Percentiles rank a stretch among this genome's conserved stretches.
These are phyloP conservation scores for Aspergillus jensenii DNA, from an alignment of 2,329 filamentous ascomycete genomes.

Conservation along the genomic window DNA sequence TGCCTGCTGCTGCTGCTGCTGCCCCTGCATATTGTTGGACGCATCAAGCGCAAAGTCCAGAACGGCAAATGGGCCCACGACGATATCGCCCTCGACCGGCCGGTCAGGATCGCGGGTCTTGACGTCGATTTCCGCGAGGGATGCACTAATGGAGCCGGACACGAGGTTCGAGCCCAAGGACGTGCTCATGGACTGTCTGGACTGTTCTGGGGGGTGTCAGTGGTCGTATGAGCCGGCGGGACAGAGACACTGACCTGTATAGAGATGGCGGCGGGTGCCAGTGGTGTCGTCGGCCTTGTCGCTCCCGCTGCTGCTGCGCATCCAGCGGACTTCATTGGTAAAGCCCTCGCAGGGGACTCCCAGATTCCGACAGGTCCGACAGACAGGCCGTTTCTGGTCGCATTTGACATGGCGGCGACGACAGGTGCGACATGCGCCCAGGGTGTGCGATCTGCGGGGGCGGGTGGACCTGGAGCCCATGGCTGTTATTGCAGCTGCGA, in stretches of 20 bases:
- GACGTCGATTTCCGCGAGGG: constrained; percentile 32
- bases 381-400: constrained; percentile 34
- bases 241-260: constrained; percentile 23
- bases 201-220: constrained; percentile 22
- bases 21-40: not conserved
- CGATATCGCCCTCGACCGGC: constrained; percentile 19
- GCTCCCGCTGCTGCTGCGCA: constrained; percentile 19
- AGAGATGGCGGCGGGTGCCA: constrained; percentile 31
- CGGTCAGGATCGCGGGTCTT: constrained; percentile 24
- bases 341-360: constrained; percentile 33
- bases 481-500: too few relatives aligned
- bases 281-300: constrained; percentile 12
- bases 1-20: not conserved
- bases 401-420: constrained; percentile 38
- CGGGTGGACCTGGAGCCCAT: not conserved
- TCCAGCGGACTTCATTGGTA: constrained; percentile 31
- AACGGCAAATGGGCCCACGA: constrained; percentile 32
- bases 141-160: constrained; percentile 32
- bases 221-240: too few relatives aligned
- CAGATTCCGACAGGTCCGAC: constrained; percentile 29
- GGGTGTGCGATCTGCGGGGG: constrained; percentile 28
- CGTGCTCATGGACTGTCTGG: constrained; percentile 32
- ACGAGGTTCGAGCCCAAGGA: constrained; percentile 25
- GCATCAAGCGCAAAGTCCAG: constrained; percentile 20
- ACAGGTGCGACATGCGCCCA: constrained; percentile 37